phyloP scores from a whole-genome alignment of 768 basidiomycete species.

The Fomitopsis pulvina region DNA sequence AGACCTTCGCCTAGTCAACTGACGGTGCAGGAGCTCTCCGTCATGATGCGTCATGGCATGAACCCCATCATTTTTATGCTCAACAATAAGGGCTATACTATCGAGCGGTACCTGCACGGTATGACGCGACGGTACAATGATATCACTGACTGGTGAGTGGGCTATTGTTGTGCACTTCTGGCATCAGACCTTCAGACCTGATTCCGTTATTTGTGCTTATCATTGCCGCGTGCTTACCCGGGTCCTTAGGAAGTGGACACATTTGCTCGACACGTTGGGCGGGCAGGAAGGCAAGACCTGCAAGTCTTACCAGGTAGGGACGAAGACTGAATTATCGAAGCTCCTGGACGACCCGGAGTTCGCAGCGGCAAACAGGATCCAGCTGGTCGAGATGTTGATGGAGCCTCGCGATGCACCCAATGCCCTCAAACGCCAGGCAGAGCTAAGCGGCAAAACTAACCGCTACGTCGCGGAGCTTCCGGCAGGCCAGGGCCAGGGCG shows the following conservation, averaged over 20 bases:
- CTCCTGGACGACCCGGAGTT: constrained; percentile 65
- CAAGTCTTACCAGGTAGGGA: constrained; percentile 60
- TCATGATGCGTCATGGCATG: constrained; percentile 68
- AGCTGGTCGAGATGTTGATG: constrained; percentile 81
- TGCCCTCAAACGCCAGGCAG: constrained; percentile 49
- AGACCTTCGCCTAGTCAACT: constrained; percentile 47
- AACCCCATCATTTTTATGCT: constrained; percentile 82
- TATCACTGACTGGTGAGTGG: constrained; percentile 59
- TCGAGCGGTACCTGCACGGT: constrained; percentile 77
- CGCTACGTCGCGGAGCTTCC: constrained; percentile 25
- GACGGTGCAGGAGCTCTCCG: constrained; percentile 77
- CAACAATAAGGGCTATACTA: constrained; percentile 81
- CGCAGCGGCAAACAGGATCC: constrained; percentile 55
- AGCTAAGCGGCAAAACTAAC: constrained; percentile 46
- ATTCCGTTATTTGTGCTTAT: too few species aligned
- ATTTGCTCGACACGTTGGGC: constrained; percentile 53
- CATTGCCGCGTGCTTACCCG: neutral
- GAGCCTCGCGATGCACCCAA: constrained; percentile 64
- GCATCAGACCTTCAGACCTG: too few species aligned
- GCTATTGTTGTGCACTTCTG: too few species aligned
- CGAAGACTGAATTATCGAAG: constrained; percentile 56
- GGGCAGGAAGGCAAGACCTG: constrained; percentile 43
- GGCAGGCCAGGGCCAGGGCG: neutral
- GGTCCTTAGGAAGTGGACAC: constrained; percentile 50
- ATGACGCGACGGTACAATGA: constrained; percentile 76